Evolutionary conservation across 805 yeast species (phyloP), one percentile per base, ranked within the genome.

Genomic region (Metschnikowia henanensis): DNA sequence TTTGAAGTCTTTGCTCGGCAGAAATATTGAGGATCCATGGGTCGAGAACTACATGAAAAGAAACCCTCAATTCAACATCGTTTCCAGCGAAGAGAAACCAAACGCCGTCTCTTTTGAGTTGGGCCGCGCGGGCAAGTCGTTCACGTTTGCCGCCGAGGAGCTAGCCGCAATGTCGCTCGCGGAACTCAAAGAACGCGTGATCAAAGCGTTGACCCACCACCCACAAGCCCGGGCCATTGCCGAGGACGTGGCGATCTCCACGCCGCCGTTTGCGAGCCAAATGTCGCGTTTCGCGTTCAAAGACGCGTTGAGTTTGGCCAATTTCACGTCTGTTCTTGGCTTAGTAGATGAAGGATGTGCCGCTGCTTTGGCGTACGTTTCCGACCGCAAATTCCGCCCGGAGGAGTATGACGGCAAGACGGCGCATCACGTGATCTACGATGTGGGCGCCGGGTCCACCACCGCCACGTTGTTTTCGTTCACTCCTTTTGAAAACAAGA

Each of bases 271-370:
- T 53, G 87, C 83, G 50, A 65, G 72, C 29, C 79, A 78, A 46
- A 69, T 77, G 6, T 85, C 88, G 60, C 79, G 96, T 57, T 68
- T 68, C 31, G 87, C 96, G 0, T 63, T 89, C 33, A 66, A 75
- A 26, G 95, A 90, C 52, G 80, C 91, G 4, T 86, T 84, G 28
- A 77, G 74, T 37, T 72, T 86, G 39, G 87, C 95, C 2, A 87
- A 84, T 18, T 65, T 83, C 46, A 53, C 66, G 10, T 70, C 77
- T 35, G 78, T 83, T 12, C 75, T 83, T 46, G 80, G 83, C 2
- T 70, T 92, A 42, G 86, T 91, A 2, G 91, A 87, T 58, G 97
- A 92, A 61, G 97, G 97, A 13, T 67, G 88, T n/a, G 94, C 98
- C 2, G 89, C 88, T 13, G 96, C 95, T 1, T 65, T 87, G 34